Evolutionary conservation across 495 filamentous ascomycete species (phyloP).

Genomic region (Astrothelium subdiscretum): DNA sequence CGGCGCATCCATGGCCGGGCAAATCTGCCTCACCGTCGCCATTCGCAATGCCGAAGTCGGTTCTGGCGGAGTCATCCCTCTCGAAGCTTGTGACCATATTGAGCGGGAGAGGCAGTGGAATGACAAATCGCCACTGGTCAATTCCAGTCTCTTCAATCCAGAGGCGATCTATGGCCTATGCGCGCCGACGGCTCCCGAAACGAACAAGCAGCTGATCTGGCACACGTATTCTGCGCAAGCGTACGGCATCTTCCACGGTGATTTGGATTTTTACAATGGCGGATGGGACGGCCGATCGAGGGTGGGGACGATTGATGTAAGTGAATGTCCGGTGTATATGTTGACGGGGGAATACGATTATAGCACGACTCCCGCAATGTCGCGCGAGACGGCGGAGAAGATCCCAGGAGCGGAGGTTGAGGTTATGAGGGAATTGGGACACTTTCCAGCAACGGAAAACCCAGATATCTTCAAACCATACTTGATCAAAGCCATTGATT

Average conservation of each 20-base stretch:
- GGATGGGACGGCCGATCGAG: slow-evolving; percentile 33
- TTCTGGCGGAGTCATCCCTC: slow-evolving; percentile 29
- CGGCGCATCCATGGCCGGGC: slow-evolving; percentile 34
- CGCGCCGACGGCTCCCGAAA: slow-evolving; percentile 25
- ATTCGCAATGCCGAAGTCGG: slow-evolving; percentile 28
- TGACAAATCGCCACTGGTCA: slow-evolving; percentile 18
- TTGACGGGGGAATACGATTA: slow-evolving; percentile 36
- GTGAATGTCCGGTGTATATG: slow-evolving; percentile 34
- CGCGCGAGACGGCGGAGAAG: slow-evolving; percentile 29
- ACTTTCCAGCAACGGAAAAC: slow-evolving; percentile 31
- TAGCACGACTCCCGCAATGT: slow-evolving; percentile 31
- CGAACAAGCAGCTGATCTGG: slow-evolving; percentile 32
- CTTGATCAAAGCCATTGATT: not conserved
- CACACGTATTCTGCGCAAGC: slow-evolving; percentile 32
- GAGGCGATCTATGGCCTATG: slow-evolving; percentile 36
- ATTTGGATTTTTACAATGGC: slow-evolving; percentile 34
- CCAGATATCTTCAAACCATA: slow-evolving; percentile 18
- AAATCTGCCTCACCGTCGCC: slow-evolving; percentile 33
- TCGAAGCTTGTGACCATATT: slow-evolving; percentile 25
- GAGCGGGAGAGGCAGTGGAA: slow-evolving; percentile 17
- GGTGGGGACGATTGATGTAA: slow-evolving; percentile 29
- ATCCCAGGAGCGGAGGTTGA: slow-evolving; percentile 30
- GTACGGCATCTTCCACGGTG: slow-evolving; percentile 35
- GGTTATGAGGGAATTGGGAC: slow-evolving; percentile 29
- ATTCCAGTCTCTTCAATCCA: slow-evolving; percentile 29